A percentile compares a stretch with the other conserved stretches of the same genome.
phyloP scores from a whole-genome alignment of 192 early-diverging fungal species.

The Rhizophagus prolifer region DNA sequence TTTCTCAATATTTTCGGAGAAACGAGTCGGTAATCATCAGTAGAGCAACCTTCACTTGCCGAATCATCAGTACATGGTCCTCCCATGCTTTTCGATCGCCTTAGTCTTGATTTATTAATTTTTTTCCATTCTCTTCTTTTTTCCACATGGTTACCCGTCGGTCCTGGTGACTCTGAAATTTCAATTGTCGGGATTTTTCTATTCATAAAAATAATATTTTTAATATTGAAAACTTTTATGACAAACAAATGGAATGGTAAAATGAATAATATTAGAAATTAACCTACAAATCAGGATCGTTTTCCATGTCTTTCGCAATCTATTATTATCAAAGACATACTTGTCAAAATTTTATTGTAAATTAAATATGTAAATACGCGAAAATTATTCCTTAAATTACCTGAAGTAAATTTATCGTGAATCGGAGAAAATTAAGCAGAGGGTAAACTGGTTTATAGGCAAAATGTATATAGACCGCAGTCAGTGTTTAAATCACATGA shows the following conservation, averaged over 20 bases:
- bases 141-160: not conserved
- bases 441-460: too few relatives aligned
- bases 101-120: not conserved
- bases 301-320: not conserved
- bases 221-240: not conserved
- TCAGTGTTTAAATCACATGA: too few relatives aligned
- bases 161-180: slow-evolving; percentile 16
- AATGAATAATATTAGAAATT: not conserved
- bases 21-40: slow-evolving; percentile 22
- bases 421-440: too few relatives aligned
- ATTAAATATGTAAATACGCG: too few relatives aligned
- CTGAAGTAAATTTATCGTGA: too few relatives aligned
- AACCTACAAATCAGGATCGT: not conserved
- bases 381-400: too few relatives aligned
- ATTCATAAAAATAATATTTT: not conserved
- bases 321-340: not conserved
- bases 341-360: not conserved
- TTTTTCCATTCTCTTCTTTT: not conserved
- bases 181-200: slow-evolving; percentile 14
- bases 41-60: slow-evolving; percentile 18
- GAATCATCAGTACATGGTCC: slow-evolving; percentile 20
- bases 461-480: too few relatives aligned
- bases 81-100: slow-evolving; percentile 19
- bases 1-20: slow-evolving; percentile 20
- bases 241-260: not conserved